These are phyloP conservation scores for Trypanosoma lewisi DNA, from an alignment of 208 protist species.

Conservation along the genomic window DNA sequence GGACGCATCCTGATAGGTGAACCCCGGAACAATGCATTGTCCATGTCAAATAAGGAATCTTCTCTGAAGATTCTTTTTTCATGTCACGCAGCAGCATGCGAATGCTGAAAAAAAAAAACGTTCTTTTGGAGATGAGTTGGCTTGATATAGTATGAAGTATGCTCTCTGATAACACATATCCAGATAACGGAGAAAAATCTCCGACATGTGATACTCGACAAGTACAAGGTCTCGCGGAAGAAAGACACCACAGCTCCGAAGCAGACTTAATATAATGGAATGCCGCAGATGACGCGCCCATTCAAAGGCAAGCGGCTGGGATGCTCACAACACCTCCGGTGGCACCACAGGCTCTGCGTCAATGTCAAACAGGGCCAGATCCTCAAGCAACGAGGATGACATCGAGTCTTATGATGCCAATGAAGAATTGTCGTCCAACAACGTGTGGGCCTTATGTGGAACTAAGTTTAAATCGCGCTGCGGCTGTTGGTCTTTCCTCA, in stretches of 20 bases:
- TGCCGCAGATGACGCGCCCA: constrained; percentile 69
- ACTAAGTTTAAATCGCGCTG: not conserved
- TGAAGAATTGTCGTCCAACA: not conserved
- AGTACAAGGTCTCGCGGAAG: constrained; percentile 51
- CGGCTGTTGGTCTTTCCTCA: not conserved
- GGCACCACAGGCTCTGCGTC: constrained; percentile 69
- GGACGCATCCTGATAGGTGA: constrained; percentile 49
- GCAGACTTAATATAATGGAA: constrained; percentile 50
- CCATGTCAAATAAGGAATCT: constrained; percentile 51
- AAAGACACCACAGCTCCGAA: constrained; percentile 63
- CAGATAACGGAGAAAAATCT: constrained; percentile 73
- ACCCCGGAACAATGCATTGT: constrained; percentile 56
- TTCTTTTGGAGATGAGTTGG: constrained; percentile 55
- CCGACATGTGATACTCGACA: constrained; percentile 84
- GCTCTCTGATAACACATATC: constrained; percentile 53
- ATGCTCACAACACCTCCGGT: constrained; percentile 31
- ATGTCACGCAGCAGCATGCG: constrained; percentile 54
- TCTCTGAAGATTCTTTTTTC: constrained; percentile 20
- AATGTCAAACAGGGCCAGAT: constrained; percentile 24
- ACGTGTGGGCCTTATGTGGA: not conserved
- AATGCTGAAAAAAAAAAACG: constrained; percentile 80
- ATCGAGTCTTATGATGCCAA: not conserved
- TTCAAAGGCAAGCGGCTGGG: constrained; percentile 25
- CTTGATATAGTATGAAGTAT: constrained; percentile 74
- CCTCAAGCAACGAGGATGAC: constrained; percentile 1